Percentiles rank a stretch among this genome's conserved stretches.
Evolutionary conservation across 2,329 filamentous ascomycete genomes (phyloP).

Genomic region (Diaporthe sp.): DNA sequence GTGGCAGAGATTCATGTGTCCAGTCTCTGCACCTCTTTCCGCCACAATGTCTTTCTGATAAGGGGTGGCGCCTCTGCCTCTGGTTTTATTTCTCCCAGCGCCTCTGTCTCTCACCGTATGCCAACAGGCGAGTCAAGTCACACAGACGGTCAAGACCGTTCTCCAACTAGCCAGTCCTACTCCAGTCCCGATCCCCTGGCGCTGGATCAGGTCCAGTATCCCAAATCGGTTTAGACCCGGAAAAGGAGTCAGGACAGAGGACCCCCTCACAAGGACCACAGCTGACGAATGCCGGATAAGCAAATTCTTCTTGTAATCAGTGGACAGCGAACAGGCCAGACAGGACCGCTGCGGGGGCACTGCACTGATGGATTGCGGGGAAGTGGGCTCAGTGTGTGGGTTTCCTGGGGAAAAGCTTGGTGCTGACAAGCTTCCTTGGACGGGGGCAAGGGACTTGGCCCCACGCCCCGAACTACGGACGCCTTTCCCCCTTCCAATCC

Average conservation of each 20-base stretch:
- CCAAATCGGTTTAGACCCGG: background rate
- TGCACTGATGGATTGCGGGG: slow-evolving; percentile 8
- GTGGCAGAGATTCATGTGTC: background rate
- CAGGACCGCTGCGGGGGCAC: background rate
- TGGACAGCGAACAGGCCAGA: background rate
- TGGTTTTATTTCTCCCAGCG: background rate
- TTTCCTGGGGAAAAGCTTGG: slow-evolving; percentile 19
- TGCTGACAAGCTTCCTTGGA: slow-evolving; percentile 18
- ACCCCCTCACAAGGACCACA: background rate
- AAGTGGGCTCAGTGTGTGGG: slow-evolving; percentile 3
- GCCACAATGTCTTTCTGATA: background rate
- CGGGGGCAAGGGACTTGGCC: background rate
- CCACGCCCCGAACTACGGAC: background rate
- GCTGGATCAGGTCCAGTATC: background rate
- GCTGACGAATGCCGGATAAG: slow-evolving; percentile 10
- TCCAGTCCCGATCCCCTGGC: background rate
- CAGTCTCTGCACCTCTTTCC: background rate
- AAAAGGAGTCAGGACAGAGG: background rate
- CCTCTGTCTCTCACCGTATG: background rate
- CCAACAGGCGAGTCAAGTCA: slow-evolving; percentile 8
- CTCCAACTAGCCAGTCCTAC: background rate
- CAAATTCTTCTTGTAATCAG: background rate
- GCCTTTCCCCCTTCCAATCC: background rate
- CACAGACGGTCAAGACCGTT: background rate
- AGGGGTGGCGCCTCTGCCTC: background rate